Evolutionary conservation across 2,329 filamentous ascomycete genomes (phyloP), one percentile per base, ranked within the genome.

Genomic region (Talaromyces sp.): DNA sequence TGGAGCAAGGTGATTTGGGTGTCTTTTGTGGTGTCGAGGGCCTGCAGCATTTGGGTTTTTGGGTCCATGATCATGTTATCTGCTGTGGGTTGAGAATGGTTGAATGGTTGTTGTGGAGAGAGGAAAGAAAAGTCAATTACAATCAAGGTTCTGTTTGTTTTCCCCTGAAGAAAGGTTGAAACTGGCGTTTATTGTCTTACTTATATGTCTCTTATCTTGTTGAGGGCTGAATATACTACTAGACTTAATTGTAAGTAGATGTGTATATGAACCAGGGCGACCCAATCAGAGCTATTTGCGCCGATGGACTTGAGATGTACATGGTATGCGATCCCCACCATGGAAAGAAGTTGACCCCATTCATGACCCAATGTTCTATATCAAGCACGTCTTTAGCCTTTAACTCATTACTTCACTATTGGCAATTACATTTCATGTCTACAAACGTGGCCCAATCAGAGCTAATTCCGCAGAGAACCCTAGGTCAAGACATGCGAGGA

Each of bases 211-310:
- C 45, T 49, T 50, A 50, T 50, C 47, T 50, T 14, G 24, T 3
- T 31, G 47, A 50, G 5, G 10, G 11, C 5, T 16, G 22, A n/a
- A 11, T 16, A 47, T 47, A 47, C 43, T 11, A 22, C 43, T 47
- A 22, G 22, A 41, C 37, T 2, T 39, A 39, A 1, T 13, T 39
- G 0, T 5, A 22, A 19, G 43, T 47, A 22, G 49, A 52, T 27
- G 24, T 19, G 33, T 3, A 9, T n/a, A 11, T 37, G 39, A 19
- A 31, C 5, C 3, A 31, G 16, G 13, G 10, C 19, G 41, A 16
- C 10, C 57, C 57, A 60, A 47, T 47, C 24, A 60, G 41, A n/a
- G 24, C 24, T 47, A 45, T 47, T 47, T 47, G 57, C 57, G 57
- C 57, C 37, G 27, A 35, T 47, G 14, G 45, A 11, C 13, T 10